Base-by-base conservation (phyloP, 352 stramenopile genomes). In the Phytophthora gonapodyides region DNA sequence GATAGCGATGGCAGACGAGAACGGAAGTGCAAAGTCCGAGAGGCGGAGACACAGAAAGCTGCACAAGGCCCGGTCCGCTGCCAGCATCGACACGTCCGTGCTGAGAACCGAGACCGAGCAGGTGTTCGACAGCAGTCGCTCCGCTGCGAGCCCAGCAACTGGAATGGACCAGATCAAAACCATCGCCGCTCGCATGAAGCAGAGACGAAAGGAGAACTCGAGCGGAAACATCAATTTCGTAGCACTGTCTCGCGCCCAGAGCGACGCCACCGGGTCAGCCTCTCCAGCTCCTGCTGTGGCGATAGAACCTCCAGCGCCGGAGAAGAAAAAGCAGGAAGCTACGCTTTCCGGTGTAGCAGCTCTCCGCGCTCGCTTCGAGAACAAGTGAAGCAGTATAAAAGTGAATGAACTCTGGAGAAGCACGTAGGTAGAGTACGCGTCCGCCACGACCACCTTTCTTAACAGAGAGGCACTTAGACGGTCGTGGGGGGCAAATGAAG, bases 151-250 rank as follows among this genome's bases (percentile, higher is more conserved):
- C 30, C 42, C 59, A 33, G 41, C 58, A 46, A 65, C 45, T 9
- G 67, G 63, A 8, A 80, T 87, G 73, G 73, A 92, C 53, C 76
- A 92, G 57, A 89, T 92, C 69, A 87, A 87, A 47, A 76, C 71
- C 2, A 80, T 90, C 16, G 82, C 82, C 5, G 79, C 80, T 15
- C 76, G 85, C 44, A 92, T 92, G 82, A 89, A 92, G 70, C 80
- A 88, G 51, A 77, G 78, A 33, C 72, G 82, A 12, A 71, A 78
- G 34, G 63, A 71, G 16, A 65, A 73, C 30, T 67, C 52, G 2
- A 45, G 34, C 41, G 45, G 58, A 34, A 62, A 46, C 17, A 69
- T 77, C 46, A 16, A 55, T 37, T 73, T 71, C 33, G 64, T 70
- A 33, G 48, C 51, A 19, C 40, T 73, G 11, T 52, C 69, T 21